Evolutionary conservation across 2,329 filamentous ascomycete genomes (phyloP).

Genomic region (Lasiodiplodia citricola): DNA sequence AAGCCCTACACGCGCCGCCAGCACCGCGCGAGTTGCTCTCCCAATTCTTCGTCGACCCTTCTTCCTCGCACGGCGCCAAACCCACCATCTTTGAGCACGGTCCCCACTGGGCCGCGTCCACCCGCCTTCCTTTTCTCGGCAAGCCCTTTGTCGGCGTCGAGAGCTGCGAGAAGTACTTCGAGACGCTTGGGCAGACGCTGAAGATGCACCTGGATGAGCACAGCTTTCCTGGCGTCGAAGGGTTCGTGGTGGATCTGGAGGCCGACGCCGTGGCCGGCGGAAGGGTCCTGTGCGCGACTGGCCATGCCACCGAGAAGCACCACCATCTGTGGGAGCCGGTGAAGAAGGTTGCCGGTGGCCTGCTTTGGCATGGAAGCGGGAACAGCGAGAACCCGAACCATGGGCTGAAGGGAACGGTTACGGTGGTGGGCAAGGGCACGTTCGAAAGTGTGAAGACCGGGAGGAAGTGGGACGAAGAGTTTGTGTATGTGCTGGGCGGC

Average conservation of each 20-base stretch:
- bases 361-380: background rate
- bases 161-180: conserved; percentile 3
- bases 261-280: background rate
- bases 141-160: background rate
- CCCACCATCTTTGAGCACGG: conserved; percentile 22
- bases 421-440: conserved; percentile 4
- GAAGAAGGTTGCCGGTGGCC: background rate
- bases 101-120: conserved; percentile 1
- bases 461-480: conserved; percentile 14
- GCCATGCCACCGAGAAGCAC: background rate
- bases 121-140: conserved; percentile 14
- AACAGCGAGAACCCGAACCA: background rate
- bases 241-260: background rate
- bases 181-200: background rate
- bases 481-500: conserved; percentile 22
- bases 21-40: background rate
- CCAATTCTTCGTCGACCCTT: background rate
- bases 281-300: background rate
- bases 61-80: background rate
- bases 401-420: background rate
- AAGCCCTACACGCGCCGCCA: background rate
- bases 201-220: background rate
- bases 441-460: conserved; percentile 16
- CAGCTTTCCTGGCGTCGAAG: background rate
- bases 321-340: background rate